Conservation (phyloP, 768 basidiomycete genomes). For the Astraeus odoratus region DNA sequence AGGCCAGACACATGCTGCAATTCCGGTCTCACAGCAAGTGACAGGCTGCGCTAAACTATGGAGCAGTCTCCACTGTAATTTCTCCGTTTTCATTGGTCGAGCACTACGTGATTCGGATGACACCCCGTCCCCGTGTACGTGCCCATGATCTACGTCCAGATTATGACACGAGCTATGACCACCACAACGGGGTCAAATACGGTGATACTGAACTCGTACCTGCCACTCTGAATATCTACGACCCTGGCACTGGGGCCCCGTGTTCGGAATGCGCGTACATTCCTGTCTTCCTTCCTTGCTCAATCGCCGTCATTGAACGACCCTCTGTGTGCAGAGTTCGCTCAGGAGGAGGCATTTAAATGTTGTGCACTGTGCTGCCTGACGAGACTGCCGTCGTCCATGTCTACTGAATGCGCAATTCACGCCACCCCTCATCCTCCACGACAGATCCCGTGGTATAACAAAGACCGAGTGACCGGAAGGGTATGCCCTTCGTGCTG, state of each 20-base stretch:
- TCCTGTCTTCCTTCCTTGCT: slow-evolving; percentile 62
- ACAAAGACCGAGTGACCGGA: slow-evolving; percentile 64
- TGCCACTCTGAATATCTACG: slow-evolving; percentile 57
- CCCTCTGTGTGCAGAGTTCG: slow-evolving; percentile 69
- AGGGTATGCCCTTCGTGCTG: slow-evolving; percentile 77
- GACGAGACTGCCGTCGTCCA: slow-evolving; percentile 67
- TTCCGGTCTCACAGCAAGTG: no score
- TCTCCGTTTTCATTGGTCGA: no score
- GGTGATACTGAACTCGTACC: slow-evolving; percentile 24
- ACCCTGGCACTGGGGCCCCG: slow-evolving; percentile 79
- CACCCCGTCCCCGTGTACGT: no score
- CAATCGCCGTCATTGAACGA: slow-evolving; percentile 57
- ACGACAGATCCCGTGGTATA: slow-evolving; percentile 72
- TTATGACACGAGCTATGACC: slow-evolving; percentile 3
- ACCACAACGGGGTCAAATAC: slow-evolving; percentile 8
- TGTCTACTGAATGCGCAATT: slow-evolving; percentile 17
- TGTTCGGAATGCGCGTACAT: slow-evolving; percentile 56
- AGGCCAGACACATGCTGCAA: no score
- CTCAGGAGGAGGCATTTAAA: slow-evolving; percentile 70
- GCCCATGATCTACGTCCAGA: no score
- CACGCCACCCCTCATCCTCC: background rate
- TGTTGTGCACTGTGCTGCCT: slow-evolving; percentile 62
- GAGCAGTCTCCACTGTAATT: no score
- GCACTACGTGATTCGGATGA: no score
- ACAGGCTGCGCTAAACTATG: no score